Evolutionary conservation across 2,329 filamentous ascomycete species (phyloP).

Genomic region (Fusarium pseudonygamai): DNA sequence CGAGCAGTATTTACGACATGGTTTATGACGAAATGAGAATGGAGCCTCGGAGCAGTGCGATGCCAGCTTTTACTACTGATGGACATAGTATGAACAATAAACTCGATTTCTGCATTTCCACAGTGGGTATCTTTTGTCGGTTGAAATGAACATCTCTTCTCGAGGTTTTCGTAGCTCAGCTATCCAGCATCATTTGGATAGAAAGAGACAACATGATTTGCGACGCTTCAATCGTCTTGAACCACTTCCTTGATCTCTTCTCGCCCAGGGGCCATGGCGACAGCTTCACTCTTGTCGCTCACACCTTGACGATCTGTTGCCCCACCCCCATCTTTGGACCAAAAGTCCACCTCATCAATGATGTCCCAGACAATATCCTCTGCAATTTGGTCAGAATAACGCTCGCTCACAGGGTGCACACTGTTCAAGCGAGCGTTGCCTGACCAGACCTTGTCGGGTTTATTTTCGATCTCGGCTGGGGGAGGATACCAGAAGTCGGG

Average conservation of each 20-base stretch:
- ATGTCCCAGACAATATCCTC: slow-evolving; percentile 95
- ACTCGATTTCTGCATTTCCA: slow-evolving; percentile 31
- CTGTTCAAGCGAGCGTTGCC: slow-evolving; percentile 40
- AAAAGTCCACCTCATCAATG: slow-evolving; percentile 93
- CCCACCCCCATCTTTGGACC: slow-evolving; percentile 72
- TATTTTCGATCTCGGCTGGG: slow-evolving; percentile 60
- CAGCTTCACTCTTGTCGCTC: slow-evolving; percentile 56
- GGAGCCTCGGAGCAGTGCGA: slow-evolving; percentile 11
- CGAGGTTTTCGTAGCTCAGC: neutral
- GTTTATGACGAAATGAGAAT: slow-evolving; percentile 21
- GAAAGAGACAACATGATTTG: neutral
- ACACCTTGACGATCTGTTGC: slow-evolving; percentile 58
- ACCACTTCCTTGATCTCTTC: slow-evolving; percentile 73
- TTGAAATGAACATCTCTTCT: neutral
- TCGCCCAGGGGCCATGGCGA: slow-evolving; percentile 55
- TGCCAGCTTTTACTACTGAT: slow-evolving; percentile 21
- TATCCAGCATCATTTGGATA: neutral
- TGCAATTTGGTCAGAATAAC: slow-evolving; percentile 91
- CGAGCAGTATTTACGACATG: slow-evolving; percentile 23
- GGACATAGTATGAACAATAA: slow-evolving; percentile 17
- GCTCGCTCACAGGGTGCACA: slow-evolving; percentile 73
- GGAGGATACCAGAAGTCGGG: slow-evolving; percentile 93
- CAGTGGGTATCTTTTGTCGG: slow-evolving; percentile 43
- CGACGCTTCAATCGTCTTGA: slow-evolving; percentile 63
- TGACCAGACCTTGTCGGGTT: slow-evolving; percentile 57